Conservation (phyloP, 2,329 filamentous ascomycete genomes). For the Colletotrichum paranaense region DNA sequence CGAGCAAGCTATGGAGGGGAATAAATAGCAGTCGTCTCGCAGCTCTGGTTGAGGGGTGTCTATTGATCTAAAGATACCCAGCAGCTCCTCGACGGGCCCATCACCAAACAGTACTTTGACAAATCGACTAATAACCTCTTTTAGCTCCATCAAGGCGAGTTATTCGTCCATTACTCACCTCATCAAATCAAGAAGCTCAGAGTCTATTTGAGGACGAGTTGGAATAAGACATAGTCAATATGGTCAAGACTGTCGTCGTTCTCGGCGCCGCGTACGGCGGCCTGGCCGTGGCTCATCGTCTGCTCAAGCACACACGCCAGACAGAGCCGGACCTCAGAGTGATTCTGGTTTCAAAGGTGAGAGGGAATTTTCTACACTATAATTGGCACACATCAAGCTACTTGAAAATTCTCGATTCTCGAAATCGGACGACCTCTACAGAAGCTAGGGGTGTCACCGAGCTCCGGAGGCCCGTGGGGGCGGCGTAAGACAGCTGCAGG, state of each 20-base stretch:
- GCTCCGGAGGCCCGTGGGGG: constrained; percentile 25
- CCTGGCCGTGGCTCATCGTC: constrained; percentile 63
- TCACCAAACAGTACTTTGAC: background rate
- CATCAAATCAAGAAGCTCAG: background rate
- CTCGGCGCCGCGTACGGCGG: constrained; percentile 66
- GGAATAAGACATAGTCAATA: constrained; percentile 40
- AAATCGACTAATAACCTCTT: background rate
- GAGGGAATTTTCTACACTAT: background rate
- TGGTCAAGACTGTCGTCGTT: constrained; percentile 65
- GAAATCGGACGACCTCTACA: background rate
- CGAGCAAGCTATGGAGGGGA: background rate
- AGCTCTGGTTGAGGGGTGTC: background rate
- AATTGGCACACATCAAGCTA: background rate
- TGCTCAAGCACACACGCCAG: constrained; percentile 63
- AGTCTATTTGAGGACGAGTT: background rate
- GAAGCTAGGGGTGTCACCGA: background rate
- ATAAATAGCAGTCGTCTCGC: constrained; percentile 21
- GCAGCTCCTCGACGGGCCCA: background rate
- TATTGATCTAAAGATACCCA: background rate
- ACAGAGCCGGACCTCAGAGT: constrained; percentile 61
- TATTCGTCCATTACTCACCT: background rate
- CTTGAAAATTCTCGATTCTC: background rate
- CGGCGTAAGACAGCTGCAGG: background rate
- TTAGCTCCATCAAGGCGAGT: background rate
- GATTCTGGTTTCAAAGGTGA: constrained; percentile 66